Base-by-base conservation (phyloP, 2,329 filamentous ascomycete species). In the Eutypa lata region DNA sequence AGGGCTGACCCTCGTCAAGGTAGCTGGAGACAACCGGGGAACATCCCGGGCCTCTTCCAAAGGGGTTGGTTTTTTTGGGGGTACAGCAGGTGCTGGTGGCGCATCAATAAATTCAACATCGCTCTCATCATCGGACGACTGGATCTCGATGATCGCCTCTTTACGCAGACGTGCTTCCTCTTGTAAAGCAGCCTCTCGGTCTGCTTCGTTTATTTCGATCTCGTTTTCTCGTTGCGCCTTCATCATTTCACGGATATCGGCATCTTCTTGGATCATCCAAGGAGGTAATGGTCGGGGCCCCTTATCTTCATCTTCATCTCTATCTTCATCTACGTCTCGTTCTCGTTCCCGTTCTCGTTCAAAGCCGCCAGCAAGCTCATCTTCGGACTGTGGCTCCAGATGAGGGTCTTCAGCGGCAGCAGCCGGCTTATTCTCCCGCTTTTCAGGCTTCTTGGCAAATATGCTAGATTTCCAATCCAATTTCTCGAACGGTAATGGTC, bases 401-500 rank as follows among this genome's bases (percentile, higher is more conserved):
- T 47, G 47, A 4, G 43, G 35, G 6, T 53, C 48, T 4, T 65
- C 55, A 21, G 52, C 54, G 2, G 43, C 40, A 10, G 56, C 46
- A 10, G 56, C 46, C n/a, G 67, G 65, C 4, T 62, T 54, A 7
- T 58, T 43, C 13, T 49, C 35, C 22, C 65, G 56, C 4, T 61
- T 56, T 10, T 67, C 58, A 8, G 63, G 60, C 51, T 74, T 76
- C 57, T 75, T 77, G 5, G 71, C 71, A 54, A 84, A 85, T 2
- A 85, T 74, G 1, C 78, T 80, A 2, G 82, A 86, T 49, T 82
- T 86, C 77, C 81, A 85, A 44, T 88, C 84, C 1, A 96, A 78
- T 65, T 91, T 93, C 61, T 96, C 91, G 64, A 99, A 99, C 0
- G 94, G 94, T 5, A 99, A 71, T 0, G 92, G 91, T 0, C 93